Percentiles rank a stretch among this genome's conserved stretches.
These are phyloP conservation scores for Cymbidium sinense DNA, from an alignment of 106 monocot genomes.

Conservation along the genomic window DNA sequence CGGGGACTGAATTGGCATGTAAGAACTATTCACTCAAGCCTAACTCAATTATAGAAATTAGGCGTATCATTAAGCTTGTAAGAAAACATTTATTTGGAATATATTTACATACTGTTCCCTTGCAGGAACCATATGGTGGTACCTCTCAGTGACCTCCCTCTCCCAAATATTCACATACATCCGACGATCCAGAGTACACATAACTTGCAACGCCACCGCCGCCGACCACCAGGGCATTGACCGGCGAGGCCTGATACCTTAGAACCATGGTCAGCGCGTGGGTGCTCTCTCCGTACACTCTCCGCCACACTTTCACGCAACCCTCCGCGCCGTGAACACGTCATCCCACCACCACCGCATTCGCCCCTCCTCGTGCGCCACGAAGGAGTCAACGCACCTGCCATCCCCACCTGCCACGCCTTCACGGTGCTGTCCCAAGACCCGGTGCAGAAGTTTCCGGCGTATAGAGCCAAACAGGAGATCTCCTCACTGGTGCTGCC, in stretches of 20 bases:
- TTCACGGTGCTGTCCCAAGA: conserved; percentile 41
- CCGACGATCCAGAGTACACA: too few relatives aligned
- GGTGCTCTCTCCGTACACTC: conserved; percentile 21
- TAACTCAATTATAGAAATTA: too few relatives aligned
- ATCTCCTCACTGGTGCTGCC: conserved; percentile 27
- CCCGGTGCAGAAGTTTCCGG: conserved; percentile 30
- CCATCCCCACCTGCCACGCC: conserved; percentile 29
- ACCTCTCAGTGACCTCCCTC: too few relatives aligned
- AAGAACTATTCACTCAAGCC: too few relatives aligned
- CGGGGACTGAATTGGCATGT: too few relatives aligned
- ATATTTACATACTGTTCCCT: too few relatives aligned
- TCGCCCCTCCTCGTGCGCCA: conserved; percentile 38
- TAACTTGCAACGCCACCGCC: not conserved
- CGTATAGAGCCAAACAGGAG: conserved; percentile 28
- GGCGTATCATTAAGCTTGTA: too few relatives aligned
- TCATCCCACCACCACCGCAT: conserved; percentile 33
- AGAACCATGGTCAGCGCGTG: conserved; percentile 22
- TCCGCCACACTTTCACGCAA: conserved; percentile 40
- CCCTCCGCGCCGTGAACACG: conserved; percentile 45
- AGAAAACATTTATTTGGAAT: too few relatives aligned
- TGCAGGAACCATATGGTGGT: not conserved
- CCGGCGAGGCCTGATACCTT: too few relatives aligned
- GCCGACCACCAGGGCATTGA: conserved; percentile 26
- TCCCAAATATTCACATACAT: too few relatives aligned
- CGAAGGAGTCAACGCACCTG: conserved; percentile 28